Evolutionary conservation across 768 basidiomycete species (phyloP), one percentile per base, ranked within the genome.

Genomic region (Pholiota microspora): DNA sequence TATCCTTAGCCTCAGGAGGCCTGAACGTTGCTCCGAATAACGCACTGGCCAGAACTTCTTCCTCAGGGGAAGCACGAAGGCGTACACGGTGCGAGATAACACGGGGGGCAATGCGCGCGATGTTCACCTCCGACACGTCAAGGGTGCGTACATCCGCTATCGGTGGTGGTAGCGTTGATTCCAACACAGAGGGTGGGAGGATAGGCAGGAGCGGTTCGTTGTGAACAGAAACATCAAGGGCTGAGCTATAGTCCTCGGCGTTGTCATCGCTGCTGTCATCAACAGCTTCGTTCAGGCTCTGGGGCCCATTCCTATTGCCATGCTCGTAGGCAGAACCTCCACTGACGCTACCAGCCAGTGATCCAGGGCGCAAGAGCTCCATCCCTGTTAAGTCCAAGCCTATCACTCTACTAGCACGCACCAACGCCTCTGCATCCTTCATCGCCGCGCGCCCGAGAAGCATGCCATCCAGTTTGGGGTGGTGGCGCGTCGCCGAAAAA

Each of bases 51-150:
- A 92, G 67, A 2, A 89, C 69, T 64, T 92, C 87, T 54, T 89
- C 86, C 55, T 82, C 74, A 1, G 86, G 86, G 0, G 87, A 82
- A 64, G 84, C 79, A 32, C 89, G 76, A 52, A 89, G 79, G 47
- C 86, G 76, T 56, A 93, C 64, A 9, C 91, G 85, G 70, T 93
- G 91, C 6, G 86, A 85, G 27, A 92, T 77, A 0, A 86, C 82
- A 18, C 88, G 72, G 31, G 88, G 88, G 58, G 89, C 80, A 25
- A 90, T 83, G 55, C 87, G 78, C 53, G 86, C 86, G 58, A 89
- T 77, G 60, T 92, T 87, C 53, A 84, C 84, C 66, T 89, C 87
- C 4, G 85, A 85, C 3, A 88, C 83, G 54, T 88, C 86, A 58
- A 86, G 60, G 31, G 61, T 61, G 47, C 65, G 62, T 9, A 42